Evolutionary conservation across 768 basidiomycete genomes (phyloP), one percentile per base, ranked within the genome.

Genomic region (Melanogaster broomeanus): DNA sequence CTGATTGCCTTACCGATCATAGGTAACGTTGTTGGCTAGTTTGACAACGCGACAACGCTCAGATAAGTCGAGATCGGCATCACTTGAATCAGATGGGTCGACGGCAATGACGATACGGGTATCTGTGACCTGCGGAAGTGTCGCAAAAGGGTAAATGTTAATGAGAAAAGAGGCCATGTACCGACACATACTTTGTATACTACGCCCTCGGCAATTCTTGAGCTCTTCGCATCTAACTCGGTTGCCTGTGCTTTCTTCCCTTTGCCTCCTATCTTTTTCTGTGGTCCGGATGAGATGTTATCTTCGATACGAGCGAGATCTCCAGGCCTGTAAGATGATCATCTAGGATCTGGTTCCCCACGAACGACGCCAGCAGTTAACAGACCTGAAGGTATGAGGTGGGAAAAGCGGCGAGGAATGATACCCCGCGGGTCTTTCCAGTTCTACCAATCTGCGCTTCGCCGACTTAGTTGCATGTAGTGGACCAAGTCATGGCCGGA

Each of bases 11-110:
- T 64, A 83, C 90, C 94, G 80, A 60, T 94, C 92, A 65, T 90
- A 94, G 1, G 95, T 98, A 15, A 91, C 84, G 48, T 86, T 93
- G 60, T 98, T 98, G 12, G 93, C 93, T 2, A 96, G 76, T 64
- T 98, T 98, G 45, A 98, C 66, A 45, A 94, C 72, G 16, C 90
- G 78, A 69, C 93, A 91, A 44, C 88, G 78, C 61, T 95, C 93
- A 6, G 93, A 91, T 0, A 97, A 66, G 60, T 93, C 88, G 12
- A 90, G 71, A 43, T 90, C 88, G 40, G 83, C 79, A 43, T 77
- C 76, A 28, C 70, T 72, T 2, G 77, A 73, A 44, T 88, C 85
- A 15, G 81, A 76, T 12, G 79, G 67, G 61, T 90, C 85, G 16
- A 93, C 72, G 5, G 93, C 91, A 34, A 98, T 77, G 11, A 92